Conservation (phyloP, 148 eudicot species). For the Diospyros kaki region DNA sequence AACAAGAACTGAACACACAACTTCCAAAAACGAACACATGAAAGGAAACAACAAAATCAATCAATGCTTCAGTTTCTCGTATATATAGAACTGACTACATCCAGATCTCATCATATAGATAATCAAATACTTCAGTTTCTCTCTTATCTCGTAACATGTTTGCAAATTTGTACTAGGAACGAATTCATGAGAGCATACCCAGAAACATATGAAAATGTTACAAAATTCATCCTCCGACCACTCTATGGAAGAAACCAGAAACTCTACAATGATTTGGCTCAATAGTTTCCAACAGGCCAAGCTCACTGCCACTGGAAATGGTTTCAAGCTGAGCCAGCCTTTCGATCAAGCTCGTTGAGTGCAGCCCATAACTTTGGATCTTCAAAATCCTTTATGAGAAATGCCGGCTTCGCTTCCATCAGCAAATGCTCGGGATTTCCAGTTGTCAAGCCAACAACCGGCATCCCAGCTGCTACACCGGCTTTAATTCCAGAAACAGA, state of each 20-base stretch:
- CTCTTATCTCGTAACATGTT: no score
- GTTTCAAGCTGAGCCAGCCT: constrained; percentile 25
- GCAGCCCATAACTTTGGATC: constrained; percentile 88
- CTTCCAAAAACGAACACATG: no score
- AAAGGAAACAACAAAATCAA: no score
- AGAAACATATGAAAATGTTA: no score
- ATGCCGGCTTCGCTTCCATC: constrained; percentile 63
- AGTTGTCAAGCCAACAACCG: constrained; percentile 72
- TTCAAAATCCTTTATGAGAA: constrained; percentile 69
- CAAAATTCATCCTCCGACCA: no score
- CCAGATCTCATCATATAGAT: no score
- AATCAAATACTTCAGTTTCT: no score
- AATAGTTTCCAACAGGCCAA: background rate
- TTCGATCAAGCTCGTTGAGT: constrained; percentile 64
- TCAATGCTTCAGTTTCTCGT: no score
- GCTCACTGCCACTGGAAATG: constrained; percentile 4
- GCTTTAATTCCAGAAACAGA: constrained; percentile 92
- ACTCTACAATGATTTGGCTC: background rate
- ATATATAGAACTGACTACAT: no score
- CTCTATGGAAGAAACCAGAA: background rate
- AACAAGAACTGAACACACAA: no score
- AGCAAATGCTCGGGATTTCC: constrained; percentile 66
- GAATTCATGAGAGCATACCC: no score
- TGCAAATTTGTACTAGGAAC: no score
- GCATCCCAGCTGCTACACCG: constrained; percentile 97